These are phyloP conservation scores for Dryadomyces quercivorus DNA, from an alignment of 2,329 filamentous ascomycete genomes.

Conservation along the genomic window DNA sequence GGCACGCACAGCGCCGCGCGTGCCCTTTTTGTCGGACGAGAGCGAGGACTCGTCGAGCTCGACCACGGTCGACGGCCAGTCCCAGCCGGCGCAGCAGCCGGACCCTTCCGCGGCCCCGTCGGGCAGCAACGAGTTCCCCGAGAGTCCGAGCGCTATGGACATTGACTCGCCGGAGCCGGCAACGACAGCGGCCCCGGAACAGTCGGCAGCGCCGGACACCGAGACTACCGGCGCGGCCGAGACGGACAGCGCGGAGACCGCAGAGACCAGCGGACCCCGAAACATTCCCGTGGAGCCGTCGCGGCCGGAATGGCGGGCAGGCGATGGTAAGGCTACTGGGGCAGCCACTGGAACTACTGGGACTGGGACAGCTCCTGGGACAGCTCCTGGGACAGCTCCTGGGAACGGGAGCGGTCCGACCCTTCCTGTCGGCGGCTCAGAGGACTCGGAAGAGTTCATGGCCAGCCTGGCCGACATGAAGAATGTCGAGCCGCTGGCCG, in stretches of 20 bases:
- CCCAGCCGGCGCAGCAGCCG: background rate
- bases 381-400: conserved; percentile 8
- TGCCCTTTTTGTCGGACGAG: conserved; percentile 18
- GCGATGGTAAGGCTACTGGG: conserved; percentile 18
- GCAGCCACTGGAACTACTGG: background rate
- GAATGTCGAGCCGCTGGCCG: conserved; percentile 42
- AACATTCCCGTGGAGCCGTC: conserved; percentile 47
- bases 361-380: background rate
- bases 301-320: conserved; percentile 46
- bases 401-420: too few relatives aligned
- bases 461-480: conserved; percentile 41
- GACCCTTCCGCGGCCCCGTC: too few relatives aligned
- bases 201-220: conserved; percentile 8
- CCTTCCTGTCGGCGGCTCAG: conserved; percentile 30
- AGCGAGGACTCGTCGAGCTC: conserved; percentile 9
- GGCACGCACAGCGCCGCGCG: conserved; percentile 25
- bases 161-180: conserved; percentile 40
- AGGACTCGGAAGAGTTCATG: conserved; percentile 43
- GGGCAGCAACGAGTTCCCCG: conserved; percentile 8
- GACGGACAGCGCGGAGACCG: conserved; percentile 17
- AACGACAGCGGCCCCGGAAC: background rate
- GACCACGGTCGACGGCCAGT: conserved; percentile 16
- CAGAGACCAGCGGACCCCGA: conserved; percentile 16
- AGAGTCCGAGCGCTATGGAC: conserved; percentile 51
- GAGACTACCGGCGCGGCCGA: conserved; percentile 8